Percentiles rank a stretch among this genome's conserved stretches.
phyloP scores from a whole-genome alignment of 1,284 basidiomycete species.

The Fistulinella cinereoalba region DNA sequence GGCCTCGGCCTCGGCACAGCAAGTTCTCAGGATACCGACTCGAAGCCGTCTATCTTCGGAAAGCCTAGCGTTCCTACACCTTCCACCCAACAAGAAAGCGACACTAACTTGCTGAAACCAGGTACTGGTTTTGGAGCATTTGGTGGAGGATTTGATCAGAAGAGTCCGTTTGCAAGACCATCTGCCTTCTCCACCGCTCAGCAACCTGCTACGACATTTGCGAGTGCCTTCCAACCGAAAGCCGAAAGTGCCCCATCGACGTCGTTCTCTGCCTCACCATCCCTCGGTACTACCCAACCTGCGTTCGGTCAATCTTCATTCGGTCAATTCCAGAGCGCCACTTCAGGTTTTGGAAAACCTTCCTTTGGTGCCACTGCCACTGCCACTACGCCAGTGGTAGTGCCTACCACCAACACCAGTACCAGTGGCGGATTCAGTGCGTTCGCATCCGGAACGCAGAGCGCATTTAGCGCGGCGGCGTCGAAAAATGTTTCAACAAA shows the following conservation, averaged over 20 bases:
- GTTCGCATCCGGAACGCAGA: conserved; percentile 27
- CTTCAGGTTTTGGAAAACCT: conserved; percentile 23
- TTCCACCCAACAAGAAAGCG: conserved; percentile 12
- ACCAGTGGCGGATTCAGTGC: conserved; percentile 30
- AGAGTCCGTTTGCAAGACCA: conserved; percentile 25
- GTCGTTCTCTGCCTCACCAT: conserved; percentile 8
- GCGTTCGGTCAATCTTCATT: conserved; percentile 38
- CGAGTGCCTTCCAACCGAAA: conserved; percentile 14
- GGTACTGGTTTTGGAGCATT: conserved; percentile 43
- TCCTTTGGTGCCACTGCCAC: conserved; percentile 21
- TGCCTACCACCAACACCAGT: conserved; percentile 5
- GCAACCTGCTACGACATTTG: conserved; percentile 9
- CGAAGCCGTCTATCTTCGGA: conserved; percentile 37
- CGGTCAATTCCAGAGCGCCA: conserved; percentile 33
- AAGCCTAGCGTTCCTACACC: conserved; percentile 12
- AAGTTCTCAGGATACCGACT: conserved; percentile 26
- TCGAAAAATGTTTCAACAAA: conserved; percentile 20
- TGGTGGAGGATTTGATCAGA: conserved; percentile 26
- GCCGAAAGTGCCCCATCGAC: conserved; percentile 6
- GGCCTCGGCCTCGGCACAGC: conserved; percentile 38
- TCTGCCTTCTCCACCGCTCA: conserved; percentile 14
- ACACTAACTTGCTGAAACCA: conserved; percentile 33
- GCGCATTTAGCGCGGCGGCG: conserved; percentile 19
- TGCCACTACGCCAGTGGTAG: conserved; percentile 10
- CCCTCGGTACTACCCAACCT: conserved; percentile 29